These are phyloP conservation scores for Fonsecaea multimorphosa DNA, from an alignment of 2,329 filamentous ascomycete genomes.

Conservation along the genomic window DNA sequence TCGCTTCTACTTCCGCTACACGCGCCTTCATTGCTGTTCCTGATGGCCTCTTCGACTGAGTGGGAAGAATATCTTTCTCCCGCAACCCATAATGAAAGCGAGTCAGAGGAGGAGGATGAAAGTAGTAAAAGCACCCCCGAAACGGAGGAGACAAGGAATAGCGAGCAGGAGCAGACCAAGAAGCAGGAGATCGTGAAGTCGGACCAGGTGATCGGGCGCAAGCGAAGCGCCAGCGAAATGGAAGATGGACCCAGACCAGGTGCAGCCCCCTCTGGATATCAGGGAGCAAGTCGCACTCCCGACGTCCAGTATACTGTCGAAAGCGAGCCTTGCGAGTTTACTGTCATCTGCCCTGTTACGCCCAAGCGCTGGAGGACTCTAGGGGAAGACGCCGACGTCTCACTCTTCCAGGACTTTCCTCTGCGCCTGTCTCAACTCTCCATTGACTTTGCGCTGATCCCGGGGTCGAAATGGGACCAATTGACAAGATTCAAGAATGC, in stretches of 20 bases:
- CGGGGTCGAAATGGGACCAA: constrained; percentile 45
- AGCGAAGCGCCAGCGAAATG: constrained; percentile 34
- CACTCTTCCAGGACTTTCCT: background rate
- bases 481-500: constrained; percentile 55
- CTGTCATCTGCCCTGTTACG: constrained; percentile 22
- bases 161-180: too few species aligned
- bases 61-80: constrained; percentile 22
- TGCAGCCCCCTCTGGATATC: background rate
- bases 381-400: background rate
- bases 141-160: background rate
- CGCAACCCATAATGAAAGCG: constrained; percentile 17
- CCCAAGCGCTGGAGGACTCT: background rate
- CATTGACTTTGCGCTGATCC: constrained; percentile 43
- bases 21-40: background rate
- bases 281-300: background rate
- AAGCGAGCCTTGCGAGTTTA: constrained; percentile 6
- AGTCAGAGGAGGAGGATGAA: constrained; percentile 20
- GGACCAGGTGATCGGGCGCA: constrained; percentile 23
- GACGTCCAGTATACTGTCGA: background rate
- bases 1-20: background rate
- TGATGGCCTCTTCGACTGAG: constrained; percentile 24
- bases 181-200: background rate
- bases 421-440: constrained; percentile 7
- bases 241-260: constrained; percentile 8
- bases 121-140: background rate